phyloP scores from a whole-genome alignment of 2,329 filamentous ascomycete species.

The Cercospora berteroae region DNA sequence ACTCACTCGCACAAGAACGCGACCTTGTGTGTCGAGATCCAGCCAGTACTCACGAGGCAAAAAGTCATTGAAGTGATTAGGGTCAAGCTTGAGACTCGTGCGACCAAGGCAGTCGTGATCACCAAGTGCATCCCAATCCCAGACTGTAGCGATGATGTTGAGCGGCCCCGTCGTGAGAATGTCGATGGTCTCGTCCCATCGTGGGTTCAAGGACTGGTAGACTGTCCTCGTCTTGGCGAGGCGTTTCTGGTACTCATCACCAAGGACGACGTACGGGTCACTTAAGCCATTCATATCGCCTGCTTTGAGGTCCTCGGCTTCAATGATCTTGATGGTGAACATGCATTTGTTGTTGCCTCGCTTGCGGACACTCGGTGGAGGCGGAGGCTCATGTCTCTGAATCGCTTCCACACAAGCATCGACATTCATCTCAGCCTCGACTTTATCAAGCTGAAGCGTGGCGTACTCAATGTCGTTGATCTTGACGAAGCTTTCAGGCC shows the following conservation, averaged over 20 bases:
- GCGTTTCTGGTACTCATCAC: slow-evolving; percentile 96
- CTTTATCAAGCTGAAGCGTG: slow-evolving; percentile 83
- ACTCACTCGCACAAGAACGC: slow-evolving; percentile 83
- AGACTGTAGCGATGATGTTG: slow-evolving; percentile 94
- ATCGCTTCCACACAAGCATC: slow-evolving; percentile 85
- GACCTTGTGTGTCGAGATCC: slow-evolving; percentile 91
- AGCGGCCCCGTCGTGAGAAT: slow-evolving; percentile 89
- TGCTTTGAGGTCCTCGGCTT: slow-evolving; percentile 96
- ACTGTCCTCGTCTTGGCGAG: slow-evolving; percentile 92
- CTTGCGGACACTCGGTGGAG: slow-evolving; percentile 64
- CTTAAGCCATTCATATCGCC: slow-evolving; percentile 92
- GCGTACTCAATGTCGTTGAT: slow-evolving; percentile 97
- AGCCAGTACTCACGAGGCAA: slow-evolving; percentile 96
- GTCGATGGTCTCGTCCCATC: slow-evolving; percentile 96
- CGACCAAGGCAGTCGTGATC: slow-evolving; percentile 96
- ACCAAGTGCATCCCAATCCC: slow-evolving; percentile 96
- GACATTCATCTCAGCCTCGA: slow-evolving; percentile 86
- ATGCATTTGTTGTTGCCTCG: slow-evolving; percentile 74
- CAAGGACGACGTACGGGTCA: slow-evolving; percentile 94
- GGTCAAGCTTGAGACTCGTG: slow-evolving; percentile 96
- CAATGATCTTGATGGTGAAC: slow-evolving; percentile 97
- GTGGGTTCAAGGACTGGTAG: slow-evolving; percentile 83
- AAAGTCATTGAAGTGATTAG: slow-evolving; percentile 94
- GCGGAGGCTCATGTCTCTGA: slow-evolving; percentile 68
- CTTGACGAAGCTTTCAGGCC: slow-evolving; percentile 92